Conservation (phyloP, 1,139 yeast species). For the Sugiyamaella sp. region DNA sequence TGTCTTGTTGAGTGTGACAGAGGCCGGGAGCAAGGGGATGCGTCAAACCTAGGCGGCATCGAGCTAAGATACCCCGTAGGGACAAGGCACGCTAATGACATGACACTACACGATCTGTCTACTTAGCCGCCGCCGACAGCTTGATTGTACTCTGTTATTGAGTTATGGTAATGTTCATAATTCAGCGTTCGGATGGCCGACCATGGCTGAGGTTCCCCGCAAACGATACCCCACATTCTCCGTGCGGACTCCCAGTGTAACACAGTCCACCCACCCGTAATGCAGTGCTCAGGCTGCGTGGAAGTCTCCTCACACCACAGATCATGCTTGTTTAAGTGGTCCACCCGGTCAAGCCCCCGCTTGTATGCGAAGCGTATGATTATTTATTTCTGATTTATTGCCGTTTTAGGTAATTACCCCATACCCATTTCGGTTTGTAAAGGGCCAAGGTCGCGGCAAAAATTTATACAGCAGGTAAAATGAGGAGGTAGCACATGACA, state of each 20-base stretch:
- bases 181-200: too few relatives aligned
- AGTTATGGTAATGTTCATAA: not conserved
- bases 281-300: not conserved
- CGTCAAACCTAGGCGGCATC: too few relatives aligned
- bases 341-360: not conserved
- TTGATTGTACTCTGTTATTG: not conserved
- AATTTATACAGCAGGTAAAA: constrained; percentile 1
- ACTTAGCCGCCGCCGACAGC: too few relatives aligned
- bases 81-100: too few relatives aligned
- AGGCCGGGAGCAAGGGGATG: too few relatives aligned
- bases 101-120: too few relatives aligned
- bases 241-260: too few relatives aligned
- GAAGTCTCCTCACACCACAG: not conserved
- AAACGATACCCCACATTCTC: constrained; percentile 1
- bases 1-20: too few relatives aligned
- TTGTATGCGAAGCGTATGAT: not conserved
- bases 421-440: not conserved
- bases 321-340: not conserved
- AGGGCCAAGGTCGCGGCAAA: constrained; percentile 4
- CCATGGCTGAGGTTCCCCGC: too few relatives aligned
- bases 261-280: not conserved
- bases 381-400: not conserved
- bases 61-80: too few relatives aligned
- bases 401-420: not conserved
- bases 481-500: constrained; percentile 14